Conservation (phyloP, 2,329 filamentous ascomycete genomes). For the Microcera coccophila region DNA sequence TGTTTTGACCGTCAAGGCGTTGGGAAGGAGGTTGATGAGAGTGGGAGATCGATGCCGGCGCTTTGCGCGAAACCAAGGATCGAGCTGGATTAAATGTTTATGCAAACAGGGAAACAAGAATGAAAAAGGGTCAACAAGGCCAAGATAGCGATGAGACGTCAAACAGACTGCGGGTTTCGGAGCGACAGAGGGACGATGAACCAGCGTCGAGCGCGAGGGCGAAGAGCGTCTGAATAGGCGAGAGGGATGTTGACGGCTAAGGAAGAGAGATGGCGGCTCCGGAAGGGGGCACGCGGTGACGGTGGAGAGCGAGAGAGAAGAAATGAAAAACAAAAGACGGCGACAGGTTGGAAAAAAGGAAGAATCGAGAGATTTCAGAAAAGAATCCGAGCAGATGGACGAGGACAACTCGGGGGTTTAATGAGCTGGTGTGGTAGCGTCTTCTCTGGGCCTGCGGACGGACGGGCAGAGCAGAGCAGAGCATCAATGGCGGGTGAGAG, state of each 20-base stretch:
- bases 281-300: constrained; percentile 30
- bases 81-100: constrained; percentile 40
- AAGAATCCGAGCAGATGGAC: constrained; percentile 20
- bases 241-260: constrained; percentile 24
- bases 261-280: constrained; percentile 25
- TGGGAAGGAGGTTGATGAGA: constrained; percentile 16
- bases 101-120: constrained; percentile 38
- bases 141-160: constrained; percentile 24
- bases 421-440: constrained; percentile 31
- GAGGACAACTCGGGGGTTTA: constrained; percentile 33
- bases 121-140: constrained; percentile 28
- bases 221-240: constrained; percentile 27
- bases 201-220: constrained; percentile 22
- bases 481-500: constrained; percentile 16
- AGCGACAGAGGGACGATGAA: constrained; percentile 22
- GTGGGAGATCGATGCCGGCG: constrained; percentile 29
- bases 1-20: constrained; percentile 42
- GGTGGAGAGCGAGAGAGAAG: constrained; percentile 28
- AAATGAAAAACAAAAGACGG: constrained; percentile 24
- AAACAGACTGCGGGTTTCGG: constrained; percentile 25
- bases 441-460: constrained; percentile 16
- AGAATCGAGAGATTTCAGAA: constrained; percentile 30
- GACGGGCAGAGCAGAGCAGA: constrained; percentile 9
- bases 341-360: constrained; percentile 11
- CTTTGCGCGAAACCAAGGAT: constrained; percentile 26